phyloP scores from a whole-genome alignment of 2,329 filamentous ascomycete species.

The Exophiala lecanii-corni region DNA sequence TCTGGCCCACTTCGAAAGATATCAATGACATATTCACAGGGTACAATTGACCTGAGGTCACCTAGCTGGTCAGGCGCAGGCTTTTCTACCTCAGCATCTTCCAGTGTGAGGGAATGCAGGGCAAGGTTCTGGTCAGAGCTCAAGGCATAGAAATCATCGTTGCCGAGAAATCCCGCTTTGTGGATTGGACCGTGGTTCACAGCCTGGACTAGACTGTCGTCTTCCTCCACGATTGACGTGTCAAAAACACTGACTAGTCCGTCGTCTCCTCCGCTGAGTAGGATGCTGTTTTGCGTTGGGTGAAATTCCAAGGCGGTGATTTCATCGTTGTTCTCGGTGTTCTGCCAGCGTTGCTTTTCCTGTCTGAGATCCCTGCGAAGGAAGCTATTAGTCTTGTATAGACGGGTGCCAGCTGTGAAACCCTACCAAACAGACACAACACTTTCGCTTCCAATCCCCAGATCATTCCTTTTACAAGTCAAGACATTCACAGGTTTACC shows the following conservation, averaged over 20 bases:
- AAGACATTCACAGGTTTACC: slow-evolving; percentile 23
- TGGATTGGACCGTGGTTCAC: slow-evolving; percentile 61
- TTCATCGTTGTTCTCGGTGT: slow-evolving; percentile 51
- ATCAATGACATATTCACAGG: slow-evolving; percentile 58
- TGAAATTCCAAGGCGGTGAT: slow-evolving; percentile 56
- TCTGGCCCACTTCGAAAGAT: slow-evolving; percentile 34
- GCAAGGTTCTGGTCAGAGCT: slow-evolving; percentile 60
- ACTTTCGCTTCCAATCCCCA: slow-evolving; percentile 25
- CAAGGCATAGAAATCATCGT: slow-evolving; percentile 51
- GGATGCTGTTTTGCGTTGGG: slow-evolving; percentile 46
- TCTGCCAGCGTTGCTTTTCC: slow-evolving; percentile 23
- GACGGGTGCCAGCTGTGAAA: too few relatives aligned
- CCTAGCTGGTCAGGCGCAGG: slow-evolving; percentile 49
- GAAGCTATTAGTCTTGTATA: neutral
- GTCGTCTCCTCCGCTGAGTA: slow-evolving; percentile 60
- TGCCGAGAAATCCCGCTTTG: slow-evolving; percentile 55
- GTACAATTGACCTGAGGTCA: slow-evolving; percentile 51
- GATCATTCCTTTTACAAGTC: slow-evolving; percentile 14
- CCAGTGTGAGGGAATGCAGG: slow-evolving; percentile 45
- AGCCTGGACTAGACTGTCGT: slow-evolving; percentile 59
- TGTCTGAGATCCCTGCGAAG: slow-evolving; percentile 37
- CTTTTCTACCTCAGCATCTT: slow-evolving; percentile 44
- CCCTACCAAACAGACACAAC: slow-evolving; percentile 25
- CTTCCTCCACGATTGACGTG: slow-evolving; percentile 52
- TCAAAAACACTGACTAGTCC: slow-evolving; percentile 61